Percentiles rank a stretch among this genome's conserved stretches.
These are phyloP conservation scores for Phialocephala subalpina DNA, from an alignment of 2,329 filamentous ascomycete species.

Conservation along the genomic window DNA sequence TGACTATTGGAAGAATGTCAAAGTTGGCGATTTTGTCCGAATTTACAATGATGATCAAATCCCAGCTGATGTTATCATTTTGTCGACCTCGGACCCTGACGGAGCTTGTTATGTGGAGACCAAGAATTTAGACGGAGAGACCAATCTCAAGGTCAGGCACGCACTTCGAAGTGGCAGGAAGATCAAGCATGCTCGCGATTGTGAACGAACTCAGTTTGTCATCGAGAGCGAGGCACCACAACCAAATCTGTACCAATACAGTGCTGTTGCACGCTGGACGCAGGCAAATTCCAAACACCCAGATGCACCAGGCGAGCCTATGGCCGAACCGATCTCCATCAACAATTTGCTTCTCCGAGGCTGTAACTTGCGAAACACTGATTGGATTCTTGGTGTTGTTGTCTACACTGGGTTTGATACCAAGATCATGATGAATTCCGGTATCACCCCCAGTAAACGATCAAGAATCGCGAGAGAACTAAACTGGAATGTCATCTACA, in stretches of 20 bases:
- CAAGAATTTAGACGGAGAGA: slow-evolving; percentile 97
- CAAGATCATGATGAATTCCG: slow-evolving; percentile 99
- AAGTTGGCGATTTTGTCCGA: slow-evolving; percentile 95
- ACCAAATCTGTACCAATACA: slow-evolving; percentile 95
- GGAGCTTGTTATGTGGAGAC: slow-evolving; percentile 98
- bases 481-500: slow-evolving; percentile 97
- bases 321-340: slow-evolving; percentile 93
- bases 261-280: slow-evolving; percentile 85
- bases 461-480: slow-evolving; percentile 90
- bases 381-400: slow-evolving; percentile 93
- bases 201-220: slow-evolving; percentile 85
- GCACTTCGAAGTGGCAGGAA: slow-evolving; percentile 85
- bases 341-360: slow-evolving; percentile 95
- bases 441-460: slow-evolving; percentile 93
- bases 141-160: slow-evolving; percentile 94
- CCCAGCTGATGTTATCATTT: slow-evolving; percentile 89
- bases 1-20: slow-evolving; percentile 93
- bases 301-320: slow-evolving; percentile 71
- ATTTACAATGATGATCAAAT: slow-evolving; percentile 97
- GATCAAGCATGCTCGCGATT: slow-evolving; percentile 89
- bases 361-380: slow-evolving; percentile 92
- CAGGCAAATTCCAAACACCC: slow-evolving; percentile 73
- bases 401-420: slow-evolving; percentile 95
- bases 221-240: slow-evolving; percentile 93
- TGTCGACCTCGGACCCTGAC: slow-evolving; percentile 92